Conservation (phyloP, 106 monocot genomes). For the Chionographis japonica region DNA sequence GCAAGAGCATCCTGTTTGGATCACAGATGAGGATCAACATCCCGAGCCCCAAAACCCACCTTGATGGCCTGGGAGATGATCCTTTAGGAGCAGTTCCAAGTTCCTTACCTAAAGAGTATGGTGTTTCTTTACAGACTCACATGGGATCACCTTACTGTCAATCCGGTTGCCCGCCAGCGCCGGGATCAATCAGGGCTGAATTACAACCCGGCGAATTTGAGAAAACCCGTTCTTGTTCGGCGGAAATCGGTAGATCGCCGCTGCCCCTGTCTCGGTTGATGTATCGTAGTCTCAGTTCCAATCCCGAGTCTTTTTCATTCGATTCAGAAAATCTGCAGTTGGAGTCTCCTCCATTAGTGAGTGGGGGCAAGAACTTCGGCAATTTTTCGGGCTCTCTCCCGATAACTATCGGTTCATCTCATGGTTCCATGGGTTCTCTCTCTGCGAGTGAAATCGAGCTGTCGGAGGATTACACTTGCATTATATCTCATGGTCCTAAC, state of each 20-base stretch:
- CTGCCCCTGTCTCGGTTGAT: not conserved
- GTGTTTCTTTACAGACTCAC: not conserved
- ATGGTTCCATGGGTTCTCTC: constrained; percentile 14
- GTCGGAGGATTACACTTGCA: constrained; percentile 25
- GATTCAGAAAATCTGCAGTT: not conserved
- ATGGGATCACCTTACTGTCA: not conserved
- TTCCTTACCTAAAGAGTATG: constrained; percentile 30
- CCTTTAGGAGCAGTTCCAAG: constrained; percentile 9
- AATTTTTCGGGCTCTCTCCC: constrained; percentile 25
- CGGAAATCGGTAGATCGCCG: constrained; percentile 14
- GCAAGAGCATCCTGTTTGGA: constrained; percentile 14
- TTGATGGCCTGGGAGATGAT: not conserved
- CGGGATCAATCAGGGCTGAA: constrained; percentile 5
- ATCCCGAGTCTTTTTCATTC: constrained; percentile 8
- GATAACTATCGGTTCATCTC: constrained; percentile 13
- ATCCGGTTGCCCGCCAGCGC: not conserved
- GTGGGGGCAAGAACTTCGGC: not conserved
- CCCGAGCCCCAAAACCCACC: not conserved
- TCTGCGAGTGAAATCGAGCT: constrained; percentile 30
- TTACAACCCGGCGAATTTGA: constrained; percentile 22
- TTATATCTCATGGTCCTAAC: constrained; percentile 20
- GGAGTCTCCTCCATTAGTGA: constrained; percentile 1
- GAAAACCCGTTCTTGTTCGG: constrained; percentile 37
- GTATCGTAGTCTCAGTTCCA: constrained; percentile 16
- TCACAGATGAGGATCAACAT: constrained; percentile 28